Evolutionary conservation across 2,329 filamentous ascomycete species (phyloP).

Genomic region (Dissoconium aciculare): DNA sequence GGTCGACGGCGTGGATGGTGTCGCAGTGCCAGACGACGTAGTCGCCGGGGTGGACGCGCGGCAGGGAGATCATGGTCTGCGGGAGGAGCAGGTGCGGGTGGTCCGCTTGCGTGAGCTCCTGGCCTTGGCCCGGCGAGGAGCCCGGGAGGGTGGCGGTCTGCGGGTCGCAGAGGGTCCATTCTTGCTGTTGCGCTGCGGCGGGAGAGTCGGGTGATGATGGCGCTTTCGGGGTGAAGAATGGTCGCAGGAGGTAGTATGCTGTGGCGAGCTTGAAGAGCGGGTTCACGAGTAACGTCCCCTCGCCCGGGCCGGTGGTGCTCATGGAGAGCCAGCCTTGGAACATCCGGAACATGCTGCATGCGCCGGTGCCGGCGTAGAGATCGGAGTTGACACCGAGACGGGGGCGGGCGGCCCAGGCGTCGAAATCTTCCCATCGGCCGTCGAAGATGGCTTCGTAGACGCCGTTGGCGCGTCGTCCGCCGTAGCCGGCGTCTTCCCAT

Average conservation of each 20-base stretch:
- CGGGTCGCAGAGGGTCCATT: constrained; percentile 44
- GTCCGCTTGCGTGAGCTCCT: constrained; percentile 48
- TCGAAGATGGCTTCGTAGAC: constrained; percentile 61
- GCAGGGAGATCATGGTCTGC: constrained; percentile 57
- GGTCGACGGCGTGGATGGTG: constrained; percentile 69
- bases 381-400: constrained; percentile 56
- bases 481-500: constrained; percentile 47
- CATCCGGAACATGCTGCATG: constrained; percentile 73
- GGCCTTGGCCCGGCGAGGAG: constrained; percentile 50
- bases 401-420: constrained; percentile 64
- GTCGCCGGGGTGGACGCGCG: constrained; percentile 54
- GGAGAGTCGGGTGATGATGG: constrained; percentile 20
- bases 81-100: constrained; percentile 58
- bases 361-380: constrained; percentile 65
- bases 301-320: constrained; percentile 52
- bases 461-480: constrained; percentile 32
- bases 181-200: constrained; percentile 32
- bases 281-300: constrained; percentile 72
- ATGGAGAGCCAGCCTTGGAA: constrained; percentile 84
- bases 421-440: constrained; percentile 66
- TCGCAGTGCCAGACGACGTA: constrained; percentile 65
- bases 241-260: constrained; percentile 65
- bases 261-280: constrained; percentile 62
- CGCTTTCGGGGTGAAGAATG: constrained; percentile 55
- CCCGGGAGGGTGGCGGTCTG: constrained; percentile 53